Conservation (phyloP, 805 yeast species). For the Saccharomycopsis malanga region DNA sequence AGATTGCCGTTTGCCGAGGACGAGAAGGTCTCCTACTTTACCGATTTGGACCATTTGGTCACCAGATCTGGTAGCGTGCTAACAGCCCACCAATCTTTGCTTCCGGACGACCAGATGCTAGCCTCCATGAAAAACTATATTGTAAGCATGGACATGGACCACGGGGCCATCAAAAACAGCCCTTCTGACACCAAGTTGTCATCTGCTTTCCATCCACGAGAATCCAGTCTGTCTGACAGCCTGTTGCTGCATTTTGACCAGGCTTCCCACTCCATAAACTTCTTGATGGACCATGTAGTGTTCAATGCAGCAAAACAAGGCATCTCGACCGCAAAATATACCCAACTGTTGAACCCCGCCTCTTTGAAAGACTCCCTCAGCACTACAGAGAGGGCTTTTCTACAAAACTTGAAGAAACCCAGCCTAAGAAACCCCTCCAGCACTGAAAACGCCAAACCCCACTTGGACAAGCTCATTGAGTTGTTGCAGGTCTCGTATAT, state of each 20-base stretch:
- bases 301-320: conserved; percentile 3
- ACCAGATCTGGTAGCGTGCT: conserved; percentile 29
- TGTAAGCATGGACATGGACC: conserved; percentile 37
- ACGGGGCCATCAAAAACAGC: conserved; percentile 15
- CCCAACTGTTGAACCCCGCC: neutral
- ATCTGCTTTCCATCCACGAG: neutral
- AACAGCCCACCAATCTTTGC: conserved; percentile 24
- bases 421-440: neutral
- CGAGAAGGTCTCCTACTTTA: conserved; percentile 52
- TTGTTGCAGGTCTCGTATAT: conserved; percentile 6
- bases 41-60: conserved; percentile 31
- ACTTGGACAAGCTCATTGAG: neutral
- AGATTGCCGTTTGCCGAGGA: conserved; percentile 73
- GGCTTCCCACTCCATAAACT: neutral
- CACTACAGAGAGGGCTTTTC: neutral
- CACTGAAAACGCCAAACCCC: neutral
- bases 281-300: conserved; percentile 4
- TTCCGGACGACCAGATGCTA: conserved; percentile 36
- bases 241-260: too few species aligned
- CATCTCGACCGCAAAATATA: neutral
- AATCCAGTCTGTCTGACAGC: too few species aligned
- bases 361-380: neutral
- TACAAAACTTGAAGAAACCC: neutral
- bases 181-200: neutral
- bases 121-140: conserved; percentile 39